Evolutionary conservation across 140 eudicot genomes (phyloP), one percentile per base, ranked within the genome.

Genomic region (Erigeron philadelphicus): DNA sequence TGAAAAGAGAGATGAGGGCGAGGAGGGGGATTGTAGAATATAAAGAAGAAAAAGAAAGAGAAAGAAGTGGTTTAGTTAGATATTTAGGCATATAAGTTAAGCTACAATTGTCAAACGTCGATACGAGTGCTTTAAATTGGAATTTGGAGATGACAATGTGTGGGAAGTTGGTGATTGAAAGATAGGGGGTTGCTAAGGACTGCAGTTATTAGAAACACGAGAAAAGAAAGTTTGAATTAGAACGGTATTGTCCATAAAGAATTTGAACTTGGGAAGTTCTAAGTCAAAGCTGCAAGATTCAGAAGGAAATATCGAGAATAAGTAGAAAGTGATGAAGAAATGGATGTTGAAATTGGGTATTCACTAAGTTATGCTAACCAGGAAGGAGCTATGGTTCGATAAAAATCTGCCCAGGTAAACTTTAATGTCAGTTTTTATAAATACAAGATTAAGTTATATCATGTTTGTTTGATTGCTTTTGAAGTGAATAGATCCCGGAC

Each of bases 131-230:
- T 72, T 68, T 71, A n/a, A 69, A 68, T 46, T 90, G 97, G 97
- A 90, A 90, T 64, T 83, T 76, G 59, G 97, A 90, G 75, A 85
- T 83, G 80, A 7, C 82, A 84, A 85, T 71, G 90, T 81, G 60
- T 85, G 97, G 95, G 85, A 78, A 54, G 80, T 83, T 67, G 81
- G 91, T 52, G 95, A 90, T 73, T 85, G 81, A 90, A 81, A 64
- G 75, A 88, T 18, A 83, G 78, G 81, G 68, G 70, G 15, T 64
- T 65, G 61, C 40, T 47, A 53, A 74, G 16, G 16, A 19, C 41
- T 17, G 81, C 67, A 57, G 72, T 25, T 25, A 25, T 25, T 25
- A 68, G 42, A 84, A 78, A 80, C 66, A 81, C 72, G 76, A 71
- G 64, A 25, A 64, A 46, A 42, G 58, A 52, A 52, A 45, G 18